Base-by-base conservation (phyloP, 176 grass and related monocot species). In the Phoenix dactylifera region DNA sequence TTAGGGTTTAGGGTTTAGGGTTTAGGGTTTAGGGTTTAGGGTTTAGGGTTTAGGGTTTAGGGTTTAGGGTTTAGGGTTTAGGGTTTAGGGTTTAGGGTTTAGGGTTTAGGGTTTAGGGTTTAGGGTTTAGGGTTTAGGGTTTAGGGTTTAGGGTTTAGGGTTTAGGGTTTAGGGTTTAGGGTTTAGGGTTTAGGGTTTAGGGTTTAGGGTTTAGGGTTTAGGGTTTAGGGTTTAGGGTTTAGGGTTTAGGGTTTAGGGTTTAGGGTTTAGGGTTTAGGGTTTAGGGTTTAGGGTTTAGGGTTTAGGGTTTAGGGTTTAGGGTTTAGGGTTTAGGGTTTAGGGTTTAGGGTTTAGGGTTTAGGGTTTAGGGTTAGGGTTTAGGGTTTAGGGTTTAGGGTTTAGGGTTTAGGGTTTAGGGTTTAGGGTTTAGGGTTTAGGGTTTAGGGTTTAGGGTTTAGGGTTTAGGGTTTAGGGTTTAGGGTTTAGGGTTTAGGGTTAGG, bases 141-240 rank as follows among this genome's bases (percentile, higher is more conserved):
- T 62, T 30, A 64, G 18, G 61, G 28, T 64, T 64, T 64, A 64
- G 35, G 35, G 61, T 64, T 64, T 64, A 64, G 18, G 35, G 61
- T 64, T 64, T 64, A 64, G 18, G 35, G 61, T 64, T 64, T 64
- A 50, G 18, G 30, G 12, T 64, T 64, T 16, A 48, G 35, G 61
- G 25, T 64, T 64, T 32, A 64, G 35, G 61, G 61, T 64, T 64
- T 64, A 64, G 18, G 35, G 61, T 64, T 64, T 64, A 50, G 35
- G 35, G 61, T 64, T 64, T 64, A 64, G 35, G 35, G 35, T 49
- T 64, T 64, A 50, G 35, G 35, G 61, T 64, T 64, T 64, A 64
- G 35, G 35, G 26, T 64, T 64, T 49, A 64, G 18, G 35, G 61
- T 64, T 64, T 64, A 32, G 59, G 59, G 59, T 62, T 64, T 64